A percentile compares a stretch with the other conserved stretches of the same genome.
These are phyloP conservation scores for Waitea zeae DNA, from an alignment of 1,284 basidiomycete genomes.

Conservation along the genomic window DNA sequence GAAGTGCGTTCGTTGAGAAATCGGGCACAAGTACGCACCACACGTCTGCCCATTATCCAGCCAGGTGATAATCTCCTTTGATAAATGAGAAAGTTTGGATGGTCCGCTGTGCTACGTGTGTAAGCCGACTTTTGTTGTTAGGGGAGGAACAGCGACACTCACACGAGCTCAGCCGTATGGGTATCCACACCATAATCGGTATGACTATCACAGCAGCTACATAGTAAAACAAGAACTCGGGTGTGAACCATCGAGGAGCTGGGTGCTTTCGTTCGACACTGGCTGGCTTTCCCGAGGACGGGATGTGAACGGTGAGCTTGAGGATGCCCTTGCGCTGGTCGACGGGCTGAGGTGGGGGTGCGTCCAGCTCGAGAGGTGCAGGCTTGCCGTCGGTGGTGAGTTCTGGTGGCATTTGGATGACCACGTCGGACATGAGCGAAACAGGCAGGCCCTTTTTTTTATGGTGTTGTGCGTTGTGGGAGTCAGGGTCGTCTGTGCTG, in stretches of 20 bases:
- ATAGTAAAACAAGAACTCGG: conserved; percentile 75
- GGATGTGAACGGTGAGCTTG: conserved; percentile 29
- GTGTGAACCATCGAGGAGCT: conserved; percentile 56
- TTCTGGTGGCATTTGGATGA: too few species aligned
- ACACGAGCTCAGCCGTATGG: conserved; percentile 64
- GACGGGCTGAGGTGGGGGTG: too few species aligned
- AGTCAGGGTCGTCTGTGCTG: too few species aligned
- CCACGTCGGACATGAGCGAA: too few species aligned
- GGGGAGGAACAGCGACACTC: conserved; percentile 15
- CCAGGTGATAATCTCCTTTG: conserved; percentile 39
- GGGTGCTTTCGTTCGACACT: conserved; percentile 10
- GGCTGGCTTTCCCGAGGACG: conserved; percentile 14
- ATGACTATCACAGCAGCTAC: conserved; percentile 44
- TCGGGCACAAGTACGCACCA: conserved; percentile 42
- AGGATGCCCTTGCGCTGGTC: conserved; percentile 20
- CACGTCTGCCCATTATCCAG: conserved; percentile 49
- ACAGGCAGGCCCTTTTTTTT: too few species aligned
- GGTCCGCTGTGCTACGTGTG: conserved; percentile 27
- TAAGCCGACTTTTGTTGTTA: not conserved
- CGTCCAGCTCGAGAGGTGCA: too few species aligned
- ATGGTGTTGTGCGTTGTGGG: too few species aligned
- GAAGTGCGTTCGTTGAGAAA: not conserved
- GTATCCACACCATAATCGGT: conserved; percentile 69
- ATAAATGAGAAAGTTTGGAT: conserved; percentile 62
- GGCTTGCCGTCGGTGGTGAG: too few species aligned